Evolutionary conservation across 75 land plant species (phyloP).

Genomic region (Pseudotsuga menziesii): DNA sequence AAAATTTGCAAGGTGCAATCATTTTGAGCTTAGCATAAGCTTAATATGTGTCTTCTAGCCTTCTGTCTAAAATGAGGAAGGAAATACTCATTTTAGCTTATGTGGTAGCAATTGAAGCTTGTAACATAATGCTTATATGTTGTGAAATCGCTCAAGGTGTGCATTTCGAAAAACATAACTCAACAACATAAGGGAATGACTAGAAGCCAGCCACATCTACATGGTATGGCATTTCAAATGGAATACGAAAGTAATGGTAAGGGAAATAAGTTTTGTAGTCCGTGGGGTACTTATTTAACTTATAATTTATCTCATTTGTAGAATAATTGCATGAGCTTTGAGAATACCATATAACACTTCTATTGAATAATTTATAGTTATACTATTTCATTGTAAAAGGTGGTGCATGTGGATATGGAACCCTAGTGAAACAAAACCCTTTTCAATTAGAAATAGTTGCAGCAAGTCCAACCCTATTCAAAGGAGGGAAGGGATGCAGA

Average conservation of each 20-base stretch:
- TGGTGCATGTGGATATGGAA: slow-evolving; percentile 80
- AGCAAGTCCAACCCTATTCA: slow-evolving; percentile 53
- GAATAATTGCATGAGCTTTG: too few relatives aligned
- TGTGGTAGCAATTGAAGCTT: too few relatives aligned
- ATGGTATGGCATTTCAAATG: slow-evolving; percentile 71
- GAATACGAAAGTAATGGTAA: slow-evolving; percentile 61
- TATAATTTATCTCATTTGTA: slow-evolving; percentile 11
- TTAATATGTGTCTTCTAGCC: too few relatives aligned
- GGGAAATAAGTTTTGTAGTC: neutral
- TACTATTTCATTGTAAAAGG: slow-evolving; percentile 21
- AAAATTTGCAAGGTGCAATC: too few relatives aligned
- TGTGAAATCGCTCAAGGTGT: too few relatives aligned
- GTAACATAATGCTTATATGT: too few relatives aligned
- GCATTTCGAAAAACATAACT: too few relatives aligned
- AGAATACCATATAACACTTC: too few relatives aligned
- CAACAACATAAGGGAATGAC: neutral
- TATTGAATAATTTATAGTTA: too few relatives aligned
- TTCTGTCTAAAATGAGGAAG: too few relatives aligned
- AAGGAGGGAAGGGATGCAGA: slow-evolving; percentile 74
- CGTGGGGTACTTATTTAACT: slow-evolving; percentile 3
- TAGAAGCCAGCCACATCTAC: slow-evolving; percentile 63
- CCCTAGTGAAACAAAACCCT: slow-evolving; percentile 39
- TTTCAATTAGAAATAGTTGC: slow-evolving; percentile 48
- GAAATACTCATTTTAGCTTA: too few relatives aligned
- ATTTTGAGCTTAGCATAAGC: too few relatives aligned